These are phyloP conservation scores for Penicillium decumbens DNA, from an alignment of 2,329 filamentous ascomycete species.

Conservation along the genomic window DNA sequence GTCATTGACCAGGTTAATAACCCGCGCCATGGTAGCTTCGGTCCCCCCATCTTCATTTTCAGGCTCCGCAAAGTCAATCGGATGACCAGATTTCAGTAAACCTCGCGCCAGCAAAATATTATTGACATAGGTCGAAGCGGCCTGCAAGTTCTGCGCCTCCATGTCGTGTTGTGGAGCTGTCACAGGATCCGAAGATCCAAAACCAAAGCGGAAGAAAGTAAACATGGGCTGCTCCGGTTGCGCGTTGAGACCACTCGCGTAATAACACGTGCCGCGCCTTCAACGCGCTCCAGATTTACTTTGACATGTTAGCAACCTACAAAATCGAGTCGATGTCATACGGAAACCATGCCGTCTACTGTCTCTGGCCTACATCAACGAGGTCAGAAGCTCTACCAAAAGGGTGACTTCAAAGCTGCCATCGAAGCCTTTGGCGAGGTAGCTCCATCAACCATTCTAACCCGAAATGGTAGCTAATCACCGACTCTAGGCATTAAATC, in stretches of 20 bases:
- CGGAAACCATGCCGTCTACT: slow-evolving; percentile 14
- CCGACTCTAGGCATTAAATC: slow-evolving; percentile 35
- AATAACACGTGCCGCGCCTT: slow-evolving; percentile 10
- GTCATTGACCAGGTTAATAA: slow-evolving; percentile 93
- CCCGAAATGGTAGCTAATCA: slow-evolving; percentile 10
- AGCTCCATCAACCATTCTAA: slow-evolving; percentile 9
- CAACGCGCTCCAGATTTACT: slow-evolving; percentile 4
- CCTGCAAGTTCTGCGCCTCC: slow-evolving; percentile 52
- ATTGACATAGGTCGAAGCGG: slow-evolving; percentile 61
- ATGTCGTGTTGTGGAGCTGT: slow-evolving; percentile 29
- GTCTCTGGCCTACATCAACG: slow-evolving; percentile 32
- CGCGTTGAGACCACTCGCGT: slow-evolving; percentile 20
- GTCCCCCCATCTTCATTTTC: slow-evolving; percentile 57
- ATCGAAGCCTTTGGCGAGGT: slow-evolving; percentile 42
- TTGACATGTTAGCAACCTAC: not conserved
- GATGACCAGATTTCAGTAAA: slow-evolving; percentile 53
- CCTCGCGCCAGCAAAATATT: slow-evolving; percentile 62
- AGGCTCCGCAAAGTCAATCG: slow-evolving; percentile 74
- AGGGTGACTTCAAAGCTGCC: slow-evolving; percentile 43
- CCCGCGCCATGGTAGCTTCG: slow-evolving; percentile 69
- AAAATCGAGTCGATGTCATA: not conserved
- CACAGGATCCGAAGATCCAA: slow-evolving; percentile 7
- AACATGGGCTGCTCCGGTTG: slow-evolving; percentile 32
- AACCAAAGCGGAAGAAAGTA: slow-evolving; percentile 44
- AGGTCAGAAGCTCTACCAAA: slow-evolving; percentile 43